A percentile compares a stretch with the other conserved stretches of the same genome.
phyloP scores from a whole-genome alignment of 129 eudicot genomes.

The Flaveria trinervia region DNA sequence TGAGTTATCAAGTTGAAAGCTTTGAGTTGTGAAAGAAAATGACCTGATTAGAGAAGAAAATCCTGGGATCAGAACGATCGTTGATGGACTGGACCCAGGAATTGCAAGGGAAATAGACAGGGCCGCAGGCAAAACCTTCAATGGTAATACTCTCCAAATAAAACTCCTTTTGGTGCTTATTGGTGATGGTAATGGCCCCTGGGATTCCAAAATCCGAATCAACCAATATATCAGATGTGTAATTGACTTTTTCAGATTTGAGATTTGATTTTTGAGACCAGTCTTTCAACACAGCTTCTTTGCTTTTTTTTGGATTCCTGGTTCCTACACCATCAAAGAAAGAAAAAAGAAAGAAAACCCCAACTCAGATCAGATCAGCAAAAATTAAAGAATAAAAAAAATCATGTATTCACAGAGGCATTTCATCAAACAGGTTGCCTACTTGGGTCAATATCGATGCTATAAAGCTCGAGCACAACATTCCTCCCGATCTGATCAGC shows the following conservation, averaged over 20 bases:
- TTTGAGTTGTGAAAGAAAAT: conserved; percentile 13
- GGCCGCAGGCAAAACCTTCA: conserved; percentile 94
- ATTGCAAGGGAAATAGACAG: conserved; percentile 85
- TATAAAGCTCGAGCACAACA: conserved; percentile 75
- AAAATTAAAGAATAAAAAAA: neutral
- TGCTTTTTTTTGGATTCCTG: conserved; percentile 73
- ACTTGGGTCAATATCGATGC: conserved; percentile 88
- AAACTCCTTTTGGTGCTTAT: conserved; percentile 83
- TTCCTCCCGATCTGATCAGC: conserved; percentile 72
- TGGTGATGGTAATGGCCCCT: conserved; percentile 76
- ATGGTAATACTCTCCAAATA: conserved; percentile 76
- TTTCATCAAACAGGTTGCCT: conserved; percentile 32
- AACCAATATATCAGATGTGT: conserved; percentile 71
- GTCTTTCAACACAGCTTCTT: conserved; percentile 69
- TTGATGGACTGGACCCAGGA: conserved; percentile 90
- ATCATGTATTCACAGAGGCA: neutral
- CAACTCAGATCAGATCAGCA: conserved; percentile 5
- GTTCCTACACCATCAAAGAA: conserved; percentile 48
- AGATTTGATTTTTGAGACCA: conserved; percentile 84
- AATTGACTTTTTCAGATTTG: conserved; percentile 72
- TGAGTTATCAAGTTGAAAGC: conserved; percentile 15
- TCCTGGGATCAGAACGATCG: conserved; percentile 68
- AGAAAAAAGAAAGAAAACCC: neutral
- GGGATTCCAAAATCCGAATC: conserved; percentile 78
- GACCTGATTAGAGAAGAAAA: conserved; percentile 91